Evolutionary conservation across 2,329 filamentous ascomycete species (phyloP), one percentile per base, ranked within the genome.

Genomic region (Diaporthe eres): DNA sequence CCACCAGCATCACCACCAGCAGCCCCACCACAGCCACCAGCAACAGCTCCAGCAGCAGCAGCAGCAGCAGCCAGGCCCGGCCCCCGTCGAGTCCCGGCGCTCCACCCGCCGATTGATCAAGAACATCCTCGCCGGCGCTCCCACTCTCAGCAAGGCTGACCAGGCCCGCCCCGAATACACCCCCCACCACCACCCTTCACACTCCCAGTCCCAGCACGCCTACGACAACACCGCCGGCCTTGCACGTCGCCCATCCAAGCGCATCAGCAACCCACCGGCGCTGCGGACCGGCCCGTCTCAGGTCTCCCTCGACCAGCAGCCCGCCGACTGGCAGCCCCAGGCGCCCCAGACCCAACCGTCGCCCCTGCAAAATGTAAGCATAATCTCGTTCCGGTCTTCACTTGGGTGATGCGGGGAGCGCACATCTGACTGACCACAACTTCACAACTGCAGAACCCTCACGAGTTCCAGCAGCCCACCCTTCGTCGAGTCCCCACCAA

Each of bases 241-340:
- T 65, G 85, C 83, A 78, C 90, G 90, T 78, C 86, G 89, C 78
- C 86, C 88, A 44, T 92, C 91, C 60, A 92, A 90, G 85, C 87
- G 90, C 80, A 84, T 88, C 81, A 89, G 88, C 86, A 86, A 88
- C 77, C 85, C 86, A 31, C 81, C 84, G 78, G 80, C 83, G 79
- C 79, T 88, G 78, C 85, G 86, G 80, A 87, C 87, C 49, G 84
- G 82, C 77, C 79, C 84, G 75, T 83, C 83, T 57, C 85, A 85
- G 77, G 77, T 84, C 67, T 85, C 85, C 58, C 81, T 86, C 72
- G 82, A 83, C 76, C 82, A 82, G 72, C 79, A 80, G 15, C 75
- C 78, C 28, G 61, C 78, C 67, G 84, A 85, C 74, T 85, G 83
- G 84, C 81, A 82, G 65, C 76, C 79, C 61, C 80, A 81, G 53